These are phyloP conservation scores for Hanseniaspora singularis DNA, from an alignment of 805 yeast species.

Conservation along the genomic window DNA sequence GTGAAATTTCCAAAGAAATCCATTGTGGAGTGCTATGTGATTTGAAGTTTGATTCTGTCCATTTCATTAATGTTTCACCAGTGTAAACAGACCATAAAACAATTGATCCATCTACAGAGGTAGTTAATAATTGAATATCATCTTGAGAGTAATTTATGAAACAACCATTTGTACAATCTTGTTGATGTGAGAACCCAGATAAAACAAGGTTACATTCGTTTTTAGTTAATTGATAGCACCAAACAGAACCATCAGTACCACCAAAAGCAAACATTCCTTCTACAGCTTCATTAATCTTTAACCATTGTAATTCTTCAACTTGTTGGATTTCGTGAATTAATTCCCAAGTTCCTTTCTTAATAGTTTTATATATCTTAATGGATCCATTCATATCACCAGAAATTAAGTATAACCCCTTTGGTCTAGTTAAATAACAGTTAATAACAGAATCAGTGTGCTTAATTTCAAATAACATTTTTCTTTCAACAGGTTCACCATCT, in stretches of 20 bases:
- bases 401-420: slow-evolving; percentile 66
- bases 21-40: slow-evolving; percentile 68
- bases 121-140: slow-evolving; percentile 54
- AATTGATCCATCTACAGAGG: slow-evolving; percentile 75
- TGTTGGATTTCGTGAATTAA: slow-evolving; percentile 61
- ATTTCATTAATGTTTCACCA: slow-evolving; percentile 53
- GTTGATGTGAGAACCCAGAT: slow-evolving; percentile 70
- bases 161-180: slow-evolving; percentile 67
- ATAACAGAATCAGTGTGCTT: slow-evolving; percentile 86
- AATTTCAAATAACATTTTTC: slow-evolving; percentile 64
- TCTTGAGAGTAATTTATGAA: slow-evolving; percentile 52
- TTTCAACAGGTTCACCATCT: slow-evolving; percentile 64
- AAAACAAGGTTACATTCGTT: slow-evolving; percentile 56
- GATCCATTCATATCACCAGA: slow-evolving; percentile 95
- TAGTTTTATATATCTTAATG: slow-evolving; percentile 57
- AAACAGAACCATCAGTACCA: slow-evolving; percentile 82
- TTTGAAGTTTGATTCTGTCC: slow-evolving; percentile 53
- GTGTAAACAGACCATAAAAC: slow-evolving; percentile 86
- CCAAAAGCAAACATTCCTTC: slow-evolving; percentile 77
- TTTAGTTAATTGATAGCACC: slow-evolving; percentile 71
- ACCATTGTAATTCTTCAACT: slow-evolving; percentile 83
- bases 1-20: slow-evolving; percentile 56
- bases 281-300: slow-evolving; percentile 64
- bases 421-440: slow-evolving; percentile 61
- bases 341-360: slow-evolving; percentile 78